Evolutionary conservation across 306 rosid species (phyloP), one percentile per base, ranked within the genome.

Genomic region (Leucaena leucocephala): DNA sequence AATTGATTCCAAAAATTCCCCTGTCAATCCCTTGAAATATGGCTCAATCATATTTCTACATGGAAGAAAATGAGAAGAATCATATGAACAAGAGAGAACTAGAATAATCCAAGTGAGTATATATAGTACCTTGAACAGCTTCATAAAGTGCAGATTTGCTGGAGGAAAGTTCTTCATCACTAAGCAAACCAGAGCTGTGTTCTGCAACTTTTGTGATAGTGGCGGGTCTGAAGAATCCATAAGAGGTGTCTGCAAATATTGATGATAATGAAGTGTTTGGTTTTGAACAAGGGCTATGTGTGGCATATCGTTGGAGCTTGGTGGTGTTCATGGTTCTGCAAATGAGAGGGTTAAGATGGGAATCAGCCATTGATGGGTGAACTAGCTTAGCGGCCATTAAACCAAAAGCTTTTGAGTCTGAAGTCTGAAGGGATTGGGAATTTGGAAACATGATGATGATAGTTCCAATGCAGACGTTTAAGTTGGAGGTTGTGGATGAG

Each of bases 1-100:
- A 89, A 57, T 92, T 88, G 65, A 86, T 84, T 80, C 98, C 96
- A 70, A 94, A 94, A 66, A 91, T 91, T 44, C 98, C 97, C 82
- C 96, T 87, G 9, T 91, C 83, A 42, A 93, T 81, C 80, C 92
- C 98, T 93, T 84, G 44, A 58, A 83, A 62, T 61, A 67, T 49
- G 57, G 34, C 68, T 78, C 84, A 89, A 61, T 68, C 72, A 65
- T 68, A 58, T 16, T 39, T 77, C 74, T 39, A 66, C 8, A 50
- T 50, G 57, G 21, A 50, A 50, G 57, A 7, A 15, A 50, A 50
- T 16, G 19, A 50, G 17, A 50, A 27, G 58, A 35, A 62, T 44
- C 52, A 16, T 7, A 48, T 48, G 4, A 46, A 11, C 50, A 48
- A 46, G 0, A 58, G 27, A 27, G 36, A 33, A 42, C 57, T 21